Conservation (phyloP, 1,284 basidiomycete species). For the Gymnopus androsaceus region DNA sequence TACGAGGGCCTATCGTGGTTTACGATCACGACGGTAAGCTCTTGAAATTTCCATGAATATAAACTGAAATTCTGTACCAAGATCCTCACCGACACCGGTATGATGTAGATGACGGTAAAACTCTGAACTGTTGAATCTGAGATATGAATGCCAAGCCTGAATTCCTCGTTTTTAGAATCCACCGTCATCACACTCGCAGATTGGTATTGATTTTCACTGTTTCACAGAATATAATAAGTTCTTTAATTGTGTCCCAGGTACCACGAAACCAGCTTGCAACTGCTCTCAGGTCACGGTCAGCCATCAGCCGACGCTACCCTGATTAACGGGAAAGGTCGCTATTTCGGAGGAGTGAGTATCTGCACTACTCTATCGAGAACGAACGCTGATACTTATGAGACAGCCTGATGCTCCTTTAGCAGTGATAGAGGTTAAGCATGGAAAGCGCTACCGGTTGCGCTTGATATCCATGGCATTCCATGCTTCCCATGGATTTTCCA, state of each 20-base stretch:
- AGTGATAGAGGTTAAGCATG: slow-evolving; percentile 30
- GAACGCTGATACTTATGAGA: background rate
- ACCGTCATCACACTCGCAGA: slow-evolving; percentile 14
- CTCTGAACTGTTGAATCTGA: background rate
- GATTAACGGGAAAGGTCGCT: slow-evolving; percentile 45
- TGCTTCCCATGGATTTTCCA: slow-evolving; percentile 35
- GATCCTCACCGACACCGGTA: slow-evolving; percentile 16
- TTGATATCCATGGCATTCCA: slow-evolving; percentile 51
- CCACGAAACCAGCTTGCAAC: slow-evolving; percentile 5
- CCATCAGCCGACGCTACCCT: slow-evolving; percentile 36
- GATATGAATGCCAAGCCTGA: background rate
- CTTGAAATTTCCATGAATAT: too few species aligned
- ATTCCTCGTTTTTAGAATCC: background rate
- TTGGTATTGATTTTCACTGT: slow-evolving; percentile 8
- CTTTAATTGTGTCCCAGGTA: background rate
- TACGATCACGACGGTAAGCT: slow-evolving; percentile 14
- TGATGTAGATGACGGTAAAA: slow-evolving; percentile 17
- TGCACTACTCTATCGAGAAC: too few species aligned
- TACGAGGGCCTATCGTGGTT: slow-evolving; percentile 15
- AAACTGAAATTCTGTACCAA: too few species aligned
- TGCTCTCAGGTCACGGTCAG: background rate
- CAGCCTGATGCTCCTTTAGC: slow-evolving; percentile 26
- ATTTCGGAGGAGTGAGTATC: slow-evolving; percentile 8
- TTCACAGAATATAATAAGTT: background rate
- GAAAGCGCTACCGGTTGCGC: slow-evolving; percentile 36